phyloP scores from a whole-genome alignment of 371 early-diverging fungal genomes.

The Funneliformis caledonium region DNA sequence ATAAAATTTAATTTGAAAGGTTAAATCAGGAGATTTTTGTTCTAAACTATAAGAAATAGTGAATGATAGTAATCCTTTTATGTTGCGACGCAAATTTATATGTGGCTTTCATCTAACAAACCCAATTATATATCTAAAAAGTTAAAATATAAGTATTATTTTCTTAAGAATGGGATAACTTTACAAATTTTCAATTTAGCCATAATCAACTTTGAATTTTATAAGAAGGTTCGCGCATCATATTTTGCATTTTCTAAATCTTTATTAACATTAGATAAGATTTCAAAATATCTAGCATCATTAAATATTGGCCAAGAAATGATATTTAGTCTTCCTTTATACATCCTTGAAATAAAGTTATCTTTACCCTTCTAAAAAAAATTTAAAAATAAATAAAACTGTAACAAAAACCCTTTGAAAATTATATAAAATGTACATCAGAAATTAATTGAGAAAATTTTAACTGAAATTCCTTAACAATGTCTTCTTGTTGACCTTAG shows the following conservation, averaged over 20 bases:
- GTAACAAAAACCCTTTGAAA: neutral
- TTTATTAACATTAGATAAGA: conserved; percentile 2
- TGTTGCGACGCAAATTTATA: conserved; percentile 6
- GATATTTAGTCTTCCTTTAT: conserved; percentile 15
- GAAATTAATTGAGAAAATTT: neutral
- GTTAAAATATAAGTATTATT: neutral
- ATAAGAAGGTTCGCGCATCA: conserved; percentile 29
- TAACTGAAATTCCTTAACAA: conserved; percentile 7
- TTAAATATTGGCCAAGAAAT: conserved; percentile 34
- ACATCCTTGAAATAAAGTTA: conserved; percentile 38
- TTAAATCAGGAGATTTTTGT: neutral
- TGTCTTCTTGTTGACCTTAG: neutral
- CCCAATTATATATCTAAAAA: conserved; percentile 27
- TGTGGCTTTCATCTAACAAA: conserved; percentile 3
- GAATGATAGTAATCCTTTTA: neutral
- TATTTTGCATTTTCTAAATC: conserved; percentile 22
- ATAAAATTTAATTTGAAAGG: neutral
- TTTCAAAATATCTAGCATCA: conserved; percentile 1
- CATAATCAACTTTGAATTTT: conserved; percentile 16
- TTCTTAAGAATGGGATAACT: neutral
- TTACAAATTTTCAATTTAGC: neutral
- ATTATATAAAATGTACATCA: neutral
- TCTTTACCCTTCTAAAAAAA: neutral
- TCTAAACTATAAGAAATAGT: conserved; percentile 28
- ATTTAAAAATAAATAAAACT: neutral